These are phyloP conservation scores for Russula griseocarnosa DNA, from an alignment of 768 basidiomycete genomes.

Conservation along the genomic window DNA sequence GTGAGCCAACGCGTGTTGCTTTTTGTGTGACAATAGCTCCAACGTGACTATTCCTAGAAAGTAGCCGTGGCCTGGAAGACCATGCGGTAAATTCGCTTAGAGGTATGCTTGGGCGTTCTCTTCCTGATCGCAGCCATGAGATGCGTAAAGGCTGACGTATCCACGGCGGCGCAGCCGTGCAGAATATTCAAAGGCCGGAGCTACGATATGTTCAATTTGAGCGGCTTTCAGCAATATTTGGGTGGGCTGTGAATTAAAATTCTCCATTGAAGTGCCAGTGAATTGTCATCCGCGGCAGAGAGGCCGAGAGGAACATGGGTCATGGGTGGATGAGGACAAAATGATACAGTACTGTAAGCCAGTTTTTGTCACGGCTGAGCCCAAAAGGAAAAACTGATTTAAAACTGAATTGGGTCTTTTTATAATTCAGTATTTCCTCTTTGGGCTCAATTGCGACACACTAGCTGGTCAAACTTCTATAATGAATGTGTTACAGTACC, in stretches of 20 bases:
- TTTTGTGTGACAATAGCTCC: background rate
- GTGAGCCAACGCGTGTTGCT: background rate
- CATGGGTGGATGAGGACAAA: too few relatives aligned
- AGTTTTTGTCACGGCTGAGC: too few relatives aligned
- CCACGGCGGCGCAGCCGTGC: too few relatives aligned
- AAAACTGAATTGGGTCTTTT: too few relatives aligned
- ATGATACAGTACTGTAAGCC: too few relatives aligned
- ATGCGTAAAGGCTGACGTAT: background rate
- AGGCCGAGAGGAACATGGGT: too few relatives aligned
- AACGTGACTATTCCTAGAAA: background rate
- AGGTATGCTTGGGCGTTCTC: background rate
- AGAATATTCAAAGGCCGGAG: background rate
- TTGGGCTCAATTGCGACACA: too few relatives aligned
- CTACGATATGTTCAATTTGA: background rate
- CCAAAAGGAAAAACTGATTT: too few relatives aligned
- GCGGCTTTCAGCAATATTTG: background rate
- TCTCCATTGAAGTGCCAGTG: background rate
- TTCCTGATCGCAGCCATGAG: background rate
- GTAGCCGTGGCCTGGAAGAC: background rate
- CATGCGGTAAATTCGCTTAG: background rate
- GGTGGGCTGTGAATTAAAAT: background rate
- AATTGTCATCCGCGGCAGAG: too few relatives aligned
- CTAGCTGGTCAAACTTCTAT: too few relatives aligned
- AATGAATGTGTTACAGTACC: too few relatives aligned
- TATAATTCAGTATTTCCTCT: too few relatives aligned